Evolutionary conservation across 2,329 filamentous ascomycete genomes (phyloP).

Genomic region (Claviceps quebecensis): DNA sequence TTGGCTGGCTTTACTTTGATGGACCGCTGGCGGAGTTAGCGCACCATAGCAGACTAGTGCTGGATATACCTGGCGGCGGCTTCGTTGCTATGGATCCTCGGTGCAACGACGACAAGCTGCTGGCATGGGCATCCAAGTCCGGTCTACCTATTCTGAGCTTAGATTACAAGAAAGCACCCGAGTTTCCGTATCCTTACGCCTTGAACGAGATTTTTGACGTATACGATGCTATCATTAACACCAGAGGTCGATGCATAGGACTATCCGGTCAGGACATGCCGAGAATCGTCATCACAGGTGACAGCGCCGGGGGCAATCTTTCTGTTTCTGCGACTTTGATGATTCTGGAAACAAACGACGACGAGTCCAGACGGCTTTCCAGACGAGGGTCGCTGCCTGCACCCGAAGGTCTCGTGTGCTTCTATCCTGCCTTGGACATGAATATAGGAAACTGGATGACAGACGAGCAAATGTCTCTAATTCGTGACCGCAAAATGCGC

Average conservation of each 20-base stretch:
- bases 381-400: conserved; percentile 45
- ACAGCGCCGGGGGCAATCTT: conserved; percentile 35
- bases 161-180: conserved; percentile 55
- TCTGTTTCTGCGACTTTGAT: conserved; percentile 65
- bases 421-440: conserved; percentile 89
- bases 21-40: conserved; percentile 67
- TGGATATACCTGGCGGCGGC: conserved; percentile 87
- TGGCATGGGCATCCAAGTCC: conserved; percentile 81
- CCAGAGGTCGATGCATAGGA: conserved; percentile 28
- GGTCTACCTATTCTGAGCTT: conserved; percentile 81
- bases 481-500: conserved; percentile 66
- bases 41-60: conserved; percentile 60
- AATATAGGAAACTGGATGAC: conserved; percentile 99
- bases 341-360: conserved; percentile 63
- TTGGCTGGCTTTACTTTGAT: conserved; percentile 89
- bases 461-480: conserved; percentile 90
- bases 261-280: conserved; percentile 26
- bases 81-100: conserved; percentile 97
- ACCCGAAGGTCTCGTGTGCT: conserved; percentile 68
- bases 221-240: conserved; percentile 23
- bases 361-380: conserved; percentile 16
- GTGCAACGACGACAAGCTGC: conserved; percentile 83
- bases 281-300: conserved; percentile 30
- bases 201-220: conserved; percentile 38
- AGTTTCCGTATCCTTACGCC: conserved; percentile 34